These are phyloP conservation scores for Globisporangium nagaii DNA, from an alignment of 352 stramenopile species.

Conservation along the genomic window DNA sequence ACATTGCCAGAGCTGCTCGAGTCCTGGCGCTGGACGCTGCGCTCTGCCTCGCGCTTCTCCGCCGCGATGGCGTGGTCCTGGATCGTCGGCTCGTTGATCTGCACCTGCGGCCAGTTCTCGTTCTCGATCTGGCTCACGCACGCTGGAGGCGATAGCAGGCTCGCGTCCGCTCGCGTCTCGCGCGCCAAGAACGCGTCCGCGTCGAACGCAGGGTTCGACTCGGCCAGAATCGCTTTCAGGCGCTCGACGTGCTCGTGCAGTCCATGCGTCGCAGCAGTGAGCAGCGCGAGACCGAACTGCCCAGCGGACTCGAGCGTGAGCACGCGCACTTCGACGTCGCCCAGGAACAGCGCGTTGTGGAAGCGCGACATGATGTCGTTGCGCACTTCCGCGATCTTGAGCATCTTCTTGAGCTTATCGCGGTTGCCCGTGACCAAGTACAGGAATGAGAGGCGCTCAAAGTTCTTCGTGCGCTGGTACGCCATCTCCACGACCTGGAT, in stretches of 20 bases:
- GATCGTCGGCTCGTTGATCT: slow-evolving; percentile 90
- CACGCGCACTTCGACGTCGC: slow-evolving; percentile 94
- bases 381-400: slow-evolving; percentile 98
- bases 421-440: slow-evolving; percentile 98
- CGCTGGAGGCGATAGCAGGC: slow-evolving; percentile 91
- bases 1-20: slow-evolving; percentile 11
- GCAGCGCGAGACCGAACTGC: slow-evolving; percentile 94
- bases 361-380: slow-evolving; percentile 98
- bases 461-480: slow-evolving; percentile 99
- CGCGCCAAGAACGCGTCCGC: slow-evolving; percentile 56
- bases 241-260: slow-evolving; percentile 93
- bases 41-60: slow-evolving; percentile 75
- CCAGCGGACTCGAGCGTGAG: slow-evolving; percentile 94
- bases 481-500: slow-evolving; percentile 99
- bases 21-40: slow-evolving; percentile 56
- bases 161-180: slow-evolving; percentile 60
- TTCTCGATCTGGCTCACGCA: slow-evolving; percentile 90
- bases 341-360: slow-evolving; percentile 98
- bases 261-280: slow-evolving; percentile 95
- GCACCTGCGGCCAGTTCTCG: slow-evolving; percentile 98
- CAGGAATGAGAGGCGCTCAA: slow-evolving; percentile 98
- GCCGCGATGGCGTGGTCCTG: slow-evolving; percentile 76
- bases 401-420: slow-evolving; percentile 99
- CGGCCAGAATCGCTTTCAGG: slow-evolving; percentile 89
- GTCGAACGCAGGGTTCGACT: slow-evolving; percentile 81